Evolutionary conservation across 2,329 filamentous ascomycete species (phyloP).

Genomic region (Stachybotrys chartarum): DNA sequence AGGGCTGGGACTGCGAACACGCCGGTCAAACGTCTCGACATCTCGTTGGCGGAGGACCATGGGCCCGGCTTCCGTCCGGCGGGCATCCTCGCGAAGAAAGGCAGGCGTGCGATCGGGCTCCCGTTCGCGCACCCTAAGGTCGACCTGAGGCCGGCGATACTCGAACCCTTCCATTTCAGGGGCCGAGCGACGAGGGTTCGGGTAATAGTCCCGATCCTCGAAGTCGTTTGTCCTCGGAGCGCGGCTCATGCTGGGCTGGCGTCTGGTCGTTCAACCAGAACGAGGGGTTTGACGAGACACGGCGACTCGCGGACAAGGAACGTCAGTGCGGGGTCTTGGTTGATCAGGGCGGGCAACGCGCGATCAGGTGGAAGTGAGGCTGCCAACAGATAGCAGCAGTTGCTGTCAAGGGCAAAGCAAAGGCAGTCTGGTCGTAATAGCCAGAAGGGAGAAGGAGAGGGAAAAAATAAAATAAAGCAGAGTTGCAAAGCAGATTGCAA

Average conservation of each 20-base stretch:
- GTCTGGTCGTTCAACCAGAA: neutral
- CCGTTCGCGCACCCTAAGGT: slow-evolving; percentile 34
- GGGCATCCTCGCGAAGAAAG: slow-evolving; percentile 44
- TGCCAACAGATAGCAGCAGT: too few relatives aligned
- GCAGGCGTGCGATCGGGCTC: slow-evolving; percentile 37
- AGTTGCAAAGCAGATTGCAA: neutral
- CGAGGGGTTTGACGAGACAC: neutral
- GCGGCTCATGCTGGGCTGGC: slow-evolving; percentile 13
- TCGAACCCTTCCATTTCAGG: slow-evolving; percentile 30
- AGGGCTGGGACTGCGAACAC: slow-evolving; percentile 36
- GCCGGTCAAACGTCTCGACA: slow-evolving; percentile 46
- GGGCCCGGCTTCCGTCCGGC: slow-evolving; percentile 40
- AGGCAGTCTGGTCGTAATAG: neutral
- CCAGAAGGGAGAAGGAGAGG: neutral
- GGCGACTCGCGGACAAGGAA: neutral
- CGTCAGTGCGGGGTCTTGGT: neutral
- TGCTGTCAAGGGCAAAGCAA: neutral
- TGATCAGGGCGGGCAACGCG: neutral
- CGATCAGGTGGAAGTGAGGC: too few relatives aligned
- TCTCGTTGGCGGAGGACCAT: slow-evolving; percentile 49
- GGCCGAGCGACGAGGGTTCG: slow-evolving; percentile 25
- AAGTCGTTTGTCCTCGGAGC: slow-evolving; percentile 27
- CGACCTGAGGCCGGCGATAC: slow-evolving; percentile 20
- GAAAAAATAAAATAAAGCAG: neutral
- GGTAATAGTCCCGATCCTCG: slow-evolving; percentile 38